Base-by-base conservation (phyloP, 2,329 filamentous ascomycete species). In the Nothomitra cinnamomea region DNA sequence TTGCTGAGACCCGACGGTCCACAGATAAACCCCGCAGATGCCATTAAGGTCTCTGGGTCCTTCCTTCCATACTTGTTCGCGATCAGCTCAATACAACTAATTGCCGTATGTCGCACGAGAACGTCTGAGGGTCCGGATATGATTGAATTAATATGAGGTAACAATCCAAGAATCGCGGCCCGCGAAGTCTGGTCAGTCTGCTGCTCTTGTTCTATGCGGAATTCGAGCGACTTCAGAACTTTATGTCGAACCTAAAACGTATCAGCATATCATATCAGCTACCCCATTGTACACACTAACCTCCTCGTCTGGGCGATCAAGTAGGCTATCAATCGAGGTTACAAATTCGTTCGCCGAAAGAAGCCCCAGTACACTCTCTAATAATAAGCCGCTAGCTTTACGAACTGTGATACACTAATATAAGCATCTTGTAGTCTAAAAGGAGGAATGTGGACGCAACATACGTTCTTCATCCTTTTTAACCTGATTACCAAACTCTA, bases 51-150 rank as follows among this genome's bases (percentile, higher is more conserved):
- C 59, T 84, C 79, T 1, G 84, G 74, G 62, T 95, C 86, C 65
- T 89, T 94, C 72, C 92, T 94, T 59, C 92, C 94, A 65, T 95
- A 96, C 65, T 90, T 90, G 68, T 95, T 89, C 1, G 86, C 79
- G 57, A 98, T 94, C 66, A 87, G 86, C 68, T 95, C 89, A 45
- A 96, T 83, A 61, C 90, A 96, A 36, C 82, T 81, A 57, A 98
- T 82, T 1, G 89, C 86, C 10, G 86, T 87, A 61, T 88, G 83
- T 68, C 90, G 88, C 65, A 92, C 83, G 25, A 80, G 74, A 53
- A 83, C 77, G 59, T 92, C 82, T 32, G 76, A 71, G 5, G 85
- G 83, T 51, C 83, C 77, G 54, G 82, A 74, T 56, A 98, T 79
- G 47, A 94, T 85, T 19, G 77, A 74, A 17, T 85, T 86, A 57